These are phyloP conservation scores for Tilletia horrida DNA, from an alignment of 1,284 basidiomycete species.

Conservation along the genomic window DNA sequence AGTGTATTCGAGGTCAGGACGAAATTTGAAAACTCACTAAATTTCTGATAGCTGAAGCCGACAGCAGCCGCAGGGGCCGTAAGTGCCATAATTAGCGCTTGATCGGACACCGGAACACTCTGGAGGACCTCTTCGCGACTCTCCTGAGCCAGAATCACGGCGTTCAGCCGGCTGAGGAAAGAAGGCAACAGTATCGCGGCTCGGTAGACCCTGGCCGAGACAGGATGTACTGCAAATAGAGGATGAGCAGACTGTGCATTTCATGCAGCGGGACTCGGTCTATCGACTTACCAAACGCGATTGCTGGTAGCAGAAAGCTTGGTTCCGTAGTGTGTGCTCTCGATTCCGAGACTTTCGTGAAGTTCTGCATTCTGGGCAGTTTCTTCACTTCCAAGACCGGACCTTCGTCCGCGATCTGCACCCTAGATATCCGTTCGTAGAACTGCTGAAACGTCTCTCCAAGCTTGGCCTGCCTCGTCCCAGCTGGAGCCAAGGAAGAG, in stretches of 20 bases:
- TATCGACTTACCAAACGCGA: not conserved
- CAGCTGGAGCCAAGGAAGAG: not conserved
- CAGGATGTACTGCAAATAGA: slow-evolving; percentile 19
- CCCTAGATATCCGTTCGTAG: not conserved
- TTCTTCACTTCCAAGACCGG: not conserved
- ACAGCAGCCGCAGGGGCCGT: not conserved
- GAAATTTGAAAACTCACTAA: slow-evolving; percentile 23
- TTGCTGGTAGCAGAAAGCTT: slow-evolving; percentile 11
- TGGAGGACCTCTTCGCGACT: slow-evolving; percentile 34
- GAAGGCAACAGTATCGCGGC: slow-evolving; percentile 34
- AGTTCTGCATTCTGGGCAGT: slow-evolving; percentile 8
- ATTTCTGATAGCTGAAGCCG: slow-evolving; percentile 20
- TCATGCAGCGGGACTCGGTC: not conserved
- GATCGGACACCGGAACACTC: slow-evolving; percentile 26
- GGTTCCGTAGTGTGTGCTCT: not conserved
- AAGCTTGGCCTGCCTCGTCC: not conserved
- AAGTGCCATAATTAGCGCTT: slow-evolving; percentile 23
- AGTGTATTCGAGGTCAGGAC: not conserved
- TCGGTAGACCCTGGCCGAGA: slow-evolving; percentile 15
- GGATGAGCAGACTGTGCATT: not conserved
- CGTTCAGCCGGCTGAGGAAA: slow-evolving; percentile 31
- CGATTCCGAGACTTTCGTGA: not conserved
- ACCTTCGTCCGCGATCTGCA: not conserved
- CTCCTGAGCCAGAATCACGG: slow-evolving; percentile 27
- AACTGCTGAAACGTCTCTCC: slow-evolving; percentile 10